phyloP scores from a whole-genome alignment of 768 basidiomycete species.

The Leucocoprinus birnbaumii region DNA sequence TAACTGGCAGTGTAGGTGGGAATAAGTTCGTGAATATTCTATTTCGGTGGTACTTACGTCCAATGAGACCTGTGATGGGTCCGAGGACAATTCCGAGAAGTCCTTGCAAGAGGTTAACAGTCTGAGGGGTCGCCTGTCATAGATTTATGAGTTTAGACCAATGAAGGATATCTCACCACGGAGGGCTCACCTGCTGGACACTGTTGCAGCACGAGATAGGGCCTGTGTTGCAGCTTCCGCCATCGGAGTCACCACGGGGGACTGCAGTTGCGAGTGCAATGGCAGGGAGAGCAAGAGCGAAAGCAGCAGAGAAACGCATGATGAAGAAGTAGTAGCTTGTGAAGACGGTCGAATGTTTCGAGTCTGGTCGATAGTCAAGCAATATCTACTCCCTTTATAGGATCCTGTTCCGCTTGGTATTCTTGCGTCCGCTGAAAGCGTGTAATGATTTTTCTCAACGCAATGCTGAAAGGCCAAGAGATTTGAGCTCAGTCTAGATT shows the following conservation, averaged over 20 bases:
- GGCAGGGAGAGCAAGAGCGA: constrained; percentile 20
- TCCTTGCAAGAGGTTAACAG: no score
- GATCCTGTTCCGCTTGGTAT: not conserved
- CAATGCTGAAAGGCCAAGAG: no score
- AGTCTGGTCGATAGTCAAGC: not conserved
- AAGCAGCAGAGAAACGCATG: constrained; percentile 19
- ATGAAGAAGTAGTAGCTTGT: constrained; percentile 8
- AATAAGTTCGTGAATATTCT: no score
- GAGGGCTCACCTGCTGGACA: constrained; percentile 5
- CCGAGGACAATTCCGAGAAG: no score
- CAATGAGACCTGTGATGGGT: no score
- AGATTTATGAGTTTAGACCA: constrained; percentile 7
- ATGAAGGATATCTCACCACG: constrained; percentile 12
- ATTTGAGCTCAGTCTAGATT: no score
- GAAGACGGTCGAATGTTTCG: not conserved
- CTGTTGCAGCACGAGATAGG: constrained; percentile 19
- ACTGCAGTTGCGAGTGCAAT: constrained; percentile 19
- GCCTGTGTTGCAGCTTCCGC: constrained; percentile 20
- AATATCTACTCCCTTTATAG: not conserved
- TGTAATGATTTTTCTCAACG: no score
- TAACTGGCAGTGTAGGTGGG: not conserved
- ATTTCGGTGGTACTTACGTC: no score
- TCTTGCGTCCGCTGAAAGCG: no score
- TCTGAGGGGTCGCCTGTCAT: no score
- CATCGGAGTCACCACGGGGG: not conserved